phyloP scores from a whole-genome alignment of 225 moss, liverwort and hornwort genomes.

The Marchantia paleacea region DNA sequence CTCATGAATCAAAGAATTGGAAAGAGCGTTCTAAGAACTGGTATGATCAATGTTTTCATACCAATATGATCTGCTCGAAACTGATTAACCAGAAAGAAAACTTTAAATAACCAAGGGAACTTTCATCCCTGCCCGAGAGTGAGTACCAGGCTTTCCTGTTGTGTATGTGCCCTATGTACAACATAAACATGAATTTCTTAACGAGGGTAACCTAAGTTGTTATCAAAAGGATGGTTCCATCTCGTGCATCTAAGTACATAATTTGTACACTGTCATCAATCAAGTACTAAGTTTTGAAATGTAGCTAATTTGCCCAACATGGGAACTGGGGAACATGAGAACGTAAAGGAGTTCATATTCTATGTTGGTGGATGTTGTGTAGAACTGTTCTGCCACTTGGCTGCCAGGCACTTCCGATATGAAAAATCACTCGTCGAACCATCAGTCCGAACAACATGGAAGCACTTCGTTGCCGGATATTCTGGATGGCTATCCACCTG shows the following conservation, averaged over 20 bases:
- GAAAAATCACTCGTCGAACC: slow-evolving; percentile 66
- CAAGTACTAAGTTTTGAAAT: background rate
- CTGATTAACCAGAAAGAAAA: too few species aligned
- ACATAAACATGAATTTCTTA: background rate
- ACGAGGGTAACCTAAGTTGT: background rate
- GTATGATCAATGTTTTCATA: too few species aligned
- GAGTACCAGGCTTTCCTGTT: background rate
- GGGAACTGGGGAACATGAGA: background rate
- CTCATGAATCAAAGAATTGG: too few species aligned
- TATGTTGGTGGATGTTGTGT: background rate
- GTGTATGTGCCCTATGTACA: background rate
- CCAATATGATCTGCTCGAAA: too few species aligned
- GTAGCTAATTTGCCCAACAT: background rate
- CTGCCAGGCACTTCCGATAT: slow-evolving; percentile 54
- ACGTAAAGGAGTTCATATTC: background rate
- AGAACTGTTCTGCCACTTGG: background rate
- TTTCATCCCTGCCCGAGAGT: background rate
- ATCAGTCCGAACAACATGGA: slow-evolving; percentile 69
- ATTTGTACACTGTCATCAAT: background rate
- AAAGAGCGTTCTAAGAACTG: too few species aligned
- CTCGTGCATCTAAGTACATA: background rate
- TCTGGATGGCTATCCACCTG: slow-evolving; percentile 74
- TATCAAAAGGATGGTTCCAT: background rate
- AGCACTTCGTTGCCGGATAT: slow-evolving; percentile 57
- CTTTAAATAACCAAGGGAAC: background rate